phyloP scores from a whole-genome alignment of 345 rosid genomes.

The Eutrema yunnanense region DNA sequence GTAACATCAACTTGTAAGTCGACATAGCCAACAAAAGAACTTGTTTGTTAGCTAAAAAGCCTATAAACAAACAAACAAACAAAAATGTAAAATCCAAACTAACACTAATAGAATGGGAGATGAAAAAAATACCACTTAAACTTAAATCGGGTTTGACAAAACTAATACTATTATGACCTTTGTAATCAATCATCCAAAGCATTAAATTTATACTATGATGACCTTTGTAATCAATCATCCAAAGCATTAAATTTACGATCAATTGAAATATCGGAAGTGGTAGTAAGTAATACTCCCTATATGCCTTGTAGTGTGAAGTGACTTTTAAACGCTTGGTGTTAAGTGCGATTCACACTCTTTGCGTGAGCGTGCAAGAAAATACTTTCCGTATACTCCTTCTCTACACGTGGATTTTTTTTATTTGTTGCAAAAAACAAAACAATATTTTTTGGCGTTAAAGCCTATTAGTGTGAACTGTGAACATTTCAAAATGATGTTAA shows the following conservation, averaged over 20 bases:
- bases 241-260: not conserved
- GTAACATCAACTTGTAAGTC: not conserved
- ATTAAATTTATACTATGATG: not conserved
- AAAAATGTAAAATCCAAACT: not conserved
- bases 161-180: not conserved
- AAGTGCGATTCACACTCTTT: slow-evolving; percentile 29
- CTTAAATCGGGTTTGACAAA: not conserved
- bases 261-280: not conserved
- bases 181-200: not conserved
- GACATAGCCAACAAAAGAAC: not conserved
- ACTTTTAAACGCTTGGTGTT: slow-evolving; percentile 18
- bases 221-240: not conserved
- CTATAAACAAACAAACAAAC: not conserved
- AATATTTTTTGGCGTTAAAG: not conserved
- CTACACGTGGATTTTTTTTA: not conserved
- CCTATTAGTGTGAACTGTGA: not conserved
- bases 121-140: not conserved
- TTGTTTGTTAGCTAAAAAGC: not conserved
- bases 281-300: not conserved
- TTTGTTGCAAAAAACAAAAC: not conserved
- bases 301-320: slow-evolving; percentile 19
- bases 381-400: slow-evolving; percentile 2
- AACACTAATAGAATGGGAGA: not conserved
- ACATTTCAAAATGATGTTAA: not conserved
- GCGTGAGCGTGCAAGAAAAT: slow-evolving; percentile 26